Conservation (phyloP, 306 rosid genomes). For the Leucaena leucocephala region DNA sequence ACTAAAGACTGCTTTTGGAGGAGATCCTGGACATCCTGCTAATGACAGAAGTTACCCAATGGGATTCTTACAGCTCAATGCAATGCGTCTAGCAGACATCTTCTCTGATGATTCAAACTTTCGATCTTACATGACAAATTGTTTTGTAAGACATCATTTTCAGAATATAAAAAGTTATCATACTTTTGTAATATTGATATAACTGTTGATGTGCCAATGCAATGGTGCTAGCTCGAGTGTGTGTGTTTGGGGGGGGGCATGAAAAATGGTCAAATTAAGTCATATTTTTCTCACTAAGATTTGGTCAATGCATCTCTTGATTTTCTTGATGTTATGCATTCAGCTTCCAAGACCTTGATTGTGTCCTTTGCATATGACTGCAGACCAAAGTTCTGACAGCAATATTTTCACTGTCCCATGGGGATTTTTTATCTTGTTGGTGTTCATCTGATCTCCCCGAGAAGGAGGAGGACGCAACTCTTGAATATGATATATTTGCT, state of each 20-base stretch:
- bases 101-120: slow-evolving; percentile 82
- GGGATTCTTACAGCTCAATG: slow-evolving; percentile 79
- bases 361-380: slow-evolving; percentile 42
- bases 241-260: neutral
- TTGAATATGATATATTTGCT: slow-evolving; percentile 71
- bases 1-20: slow-evolving; percentile 60
- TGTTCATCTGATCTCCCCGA: slow-evolving; percentile 71
- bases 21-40: slow-evolving; percentile 45
- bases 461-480: slow-evolving; percentile 66
- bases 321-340: slow-evolving; percentile 9
- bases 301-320: neutral
- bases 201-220: slow-evolving; percentile 4
- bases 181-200: slow-evolving; percentile 2
- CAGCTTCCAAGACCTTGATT: slow-evolving; percentile 27
- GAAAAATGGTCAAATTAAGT: neutral
- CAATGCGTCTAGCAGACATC: slow-evolving; percentile 79
- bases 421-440: slow-evolving; percentile 74
- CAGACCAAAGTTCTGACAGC: slow-evolving; percentile 76
- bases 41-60: slow-evolving; percentile 52
- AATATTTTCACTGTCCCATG: slow-evolving; percentile 68
- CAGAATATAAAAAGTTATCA: slow-evolving; percentile 20
- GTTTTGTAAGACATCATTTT: slow-evolving; percentile 59
- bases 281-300: slow-evolving; percentile 5
- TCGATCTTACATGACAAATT: slow-evolving; percentile 61
- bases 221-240: neutral